phyloP scores from a whole-genome alignment of 2,329 filamentous ascomycete genomes.

The Phialocephala subalpina region DNA sequence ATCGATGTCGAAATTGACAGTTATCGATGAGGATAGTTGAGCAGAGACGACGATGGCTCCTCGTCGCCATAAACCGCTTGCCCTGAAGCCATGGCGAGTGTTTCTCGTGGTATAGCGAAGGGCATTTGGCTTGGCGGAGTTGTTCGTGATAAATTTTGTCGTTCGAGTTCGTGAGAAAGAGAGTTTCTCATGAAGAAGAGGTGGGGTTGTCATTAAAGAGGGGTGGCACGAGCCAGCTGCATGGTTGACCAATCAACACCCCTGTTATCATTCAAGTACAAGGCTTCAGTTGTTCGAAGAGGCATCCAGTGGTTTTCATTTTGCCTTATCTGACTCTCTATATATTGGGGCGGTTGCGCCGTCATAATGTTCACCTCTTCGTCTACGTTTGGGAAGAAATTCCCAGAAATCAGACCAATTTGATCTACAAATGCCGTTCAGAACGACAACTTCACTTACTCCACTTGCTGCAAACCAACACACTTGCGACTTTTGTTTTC shows the following conservation, averaged over 20 bases:
- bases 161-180: neutral
- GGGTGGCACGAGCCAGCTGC: neutral
- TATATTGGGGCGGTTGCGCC: neutral
- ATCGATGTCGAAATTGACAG: neutral
- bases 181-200: neutral
- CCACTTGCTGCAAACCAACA: neutral
- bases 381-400: constrained; percentile 3
- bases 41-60: neutral
- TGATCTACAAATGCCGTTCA: neutral
- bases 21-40: constrained; percentile 5
- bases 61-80: neutral
- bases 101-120: neutral
- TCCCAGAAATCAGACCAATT: neutral
- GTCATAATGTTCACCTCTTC: neutral
- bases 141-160: neutral
- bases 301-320: neutral
- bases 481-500: neutral
- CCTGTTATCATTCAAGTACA: neutral
- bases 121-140: constrained; percentile 5
- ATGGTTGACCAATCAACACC: neutral
- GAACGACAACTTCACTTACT: neutral
- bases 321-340: constrained; percentile 7
- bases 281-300: neutral
- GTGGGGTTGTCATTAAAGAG: constrained; percentile 1
- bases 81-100: neutral